Evolutionary conservation across 208 protist genomes (phyloP), one percentile per base, ranked within the genome.

Genomic region (Crithidia thermophila): DNA sequence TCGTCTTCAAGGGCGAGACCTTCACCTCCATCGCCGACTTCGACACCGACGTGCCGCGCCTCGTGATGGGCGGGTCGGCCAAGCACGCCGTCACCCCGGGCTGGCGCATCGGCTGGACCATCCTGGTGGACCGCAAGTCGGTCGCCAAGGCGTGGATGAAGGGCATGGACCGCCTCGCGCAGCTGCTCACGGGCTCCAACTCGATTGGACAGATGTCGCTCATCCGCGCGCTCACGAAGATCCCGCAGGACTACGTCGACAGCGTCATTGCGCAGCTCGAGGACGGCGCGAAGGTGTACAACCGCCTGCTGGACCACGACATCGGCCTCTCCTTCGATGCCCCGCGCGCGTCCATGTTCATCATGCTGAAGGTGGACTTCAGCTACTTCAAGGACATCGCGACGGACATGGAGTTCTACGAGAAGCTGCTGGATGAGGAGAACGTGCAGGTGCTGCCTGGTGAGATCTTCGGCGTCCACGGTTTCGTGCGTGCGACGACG

Each of bases 1-100:
- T 98, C 74, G 87, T 94, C 21, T 98, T 97, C 70, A 57, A 81
- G 4, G 81, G 82, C 21, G 77, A 75, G 18, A 33, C 40, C 25
- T 98, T 97, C 66, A 68, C 71, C 50, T 90, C 88, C 39, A 68
- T 97, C 27, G 90, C 90, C 42, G 71, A 79, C 45, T 79, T 98
- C 25, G 92, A 94, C 18, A 70, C 81, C 27, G 67, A 61, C 27
- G 85, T 98, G 10, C 95, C 95, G n/a, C 61, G 90, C 2, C 40
- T 98, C 30, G 68, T 94, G 18, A 51, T 97, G 37, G 87, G 92
- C 69, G 96, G 97, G 34, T 68, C 97, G 30, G 91, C 97, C 46
- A 98, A 98, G 69, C 84, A 83, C 39, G 95, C 85, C 49, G 64
- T 98, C 1, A 88, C 96, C 18, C 97, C 97, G 30, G 97, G 97